A percentile compares a stretch with the other conserved stretches of the same genome.
phyloP scores from a whole-genome alignment of 2,329 filamentous ascomycete genomes.

The Fusarium hostae region DNA sequence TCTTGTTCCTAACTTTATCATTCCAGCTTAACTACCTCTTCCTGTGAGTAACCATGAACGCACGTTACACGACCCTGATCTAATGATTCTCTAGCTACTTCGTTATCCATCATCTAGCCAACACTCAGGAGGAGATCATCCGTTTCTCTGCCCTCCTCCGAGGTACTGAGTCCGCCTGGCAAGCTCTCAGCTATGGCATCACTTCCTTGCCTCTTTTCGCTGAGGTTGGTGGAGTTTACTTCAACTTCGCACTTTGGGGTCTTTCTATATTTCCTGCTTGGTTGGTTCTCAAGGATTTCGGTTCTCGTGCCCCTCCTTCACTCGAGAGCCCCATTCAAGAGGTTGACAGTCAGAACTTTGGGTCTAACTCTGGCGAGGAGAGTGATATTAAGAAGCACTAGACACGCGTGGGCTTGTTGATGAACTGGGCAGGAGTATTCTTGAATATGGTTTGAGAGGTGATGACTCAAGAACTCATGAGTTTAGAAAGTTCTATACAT shows the following conservation, averaged over 20 bases:
- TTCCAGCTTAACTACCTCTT: conserved; percentile 82
- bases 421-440: not conserved
- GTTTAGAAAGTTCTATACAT: not conserved
- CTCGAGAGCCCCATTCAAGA: conserved; percentile 9
- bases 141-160: conserved; percentile 74
- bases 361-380: conserved; percentile 38
- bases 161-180: conserved; percentile 77
- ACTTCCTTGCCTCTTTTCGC: conserved; percentile 71
- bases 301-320: not conserved
- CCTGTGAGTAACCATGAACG: conserved; percentile 57
- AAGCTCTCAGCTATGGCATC: conserved; percentile 77
- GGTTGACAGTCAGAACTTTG: conserved; percentile 22
- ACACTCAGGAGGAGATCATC: conserved; percentile 71
- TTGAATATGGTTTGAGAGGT: not conserved
- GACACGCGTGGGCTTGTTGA: not conserved
- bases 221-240: conserved; percentile 72
- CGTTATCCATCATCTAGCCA: conserved; percentile 73
- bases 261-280: conserved; percentile 72
- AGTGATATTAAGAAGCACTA: conserved; percentile 31
- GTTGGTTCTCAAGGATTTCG: conserved; percentile 67
- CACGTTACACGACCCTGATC: accelerated
- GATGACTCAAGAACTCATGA: accelerated
- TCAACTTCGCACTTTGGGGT: conserved; percentile 77
- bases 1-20: conserved; percentile 72
- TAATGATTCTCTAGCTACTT: conserved; percentile 65